A percentile compares a stretch with the other conserved stretches of the same genome.
Conservation (phyloP, 805 yeast species). For the Pichia phayaonensis region DNA sequence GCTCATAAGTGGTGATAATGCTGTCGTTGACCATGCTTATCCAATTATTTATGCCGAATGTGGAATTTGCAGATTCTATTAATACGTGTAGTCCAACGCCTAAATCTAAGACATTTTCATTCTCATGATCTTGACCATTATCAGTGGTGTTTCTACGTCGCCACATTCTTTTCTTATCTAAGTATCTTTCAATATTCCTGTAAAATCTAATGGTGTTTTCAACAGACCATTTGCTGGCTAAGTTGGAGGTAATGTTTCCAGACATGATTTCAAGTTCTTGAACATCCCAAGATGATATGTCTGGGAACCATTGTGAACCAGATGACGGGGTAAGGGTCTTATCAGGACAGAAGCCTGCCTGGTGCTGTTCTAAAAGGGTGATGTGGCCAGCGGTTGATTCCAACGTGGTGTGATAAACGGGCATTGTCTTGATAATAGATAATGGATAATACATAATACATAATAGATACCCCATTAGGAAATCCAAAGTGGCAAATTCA, state of each 20-base stretch:
- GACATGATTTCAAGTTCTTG: slow-evolving; percentile 18
- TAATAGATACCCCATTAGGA: background rate
- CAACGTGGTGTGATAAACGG: background rate
- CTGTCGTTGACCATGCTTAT: slow-evolving; percentile 12
- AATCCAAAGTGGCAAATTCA: background rate
- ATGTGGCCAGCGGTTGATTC: background rate
- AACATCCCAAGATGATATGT: slow-evolving; percentile 15
- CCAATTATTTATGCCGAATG: slow-evolving; percentile 50
- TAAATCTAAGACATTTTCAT: background rate
- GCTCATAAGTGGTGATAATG: background rate
- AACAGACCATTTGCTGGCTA: slow-evolving; percentile 24
- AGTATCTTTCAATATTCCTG: background rate
- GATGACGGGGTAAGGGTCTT: background rate
- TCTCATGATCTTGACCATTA: slow-evolving; percentile 1
- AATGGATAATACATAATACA: too few relatives aligned
- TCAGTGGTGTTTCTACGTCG: background rate
- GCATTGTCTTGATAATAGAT: too few relatives aligned
- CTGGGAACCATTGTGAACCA: slow-evolving; percentile 16
- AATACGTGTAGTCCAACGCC: slow-evolving; percentile 19
- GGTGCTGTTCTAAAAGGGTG: background rate
- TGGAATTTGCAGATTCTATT: slow-evolving; percentile 35
- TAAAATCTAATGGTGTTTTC: slow-evolving; percentile 15
- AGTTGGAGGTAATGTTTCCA: slow-evolving; percentile 15
- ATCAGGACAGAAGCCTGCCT: background rate
- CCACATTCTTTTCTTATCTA: slow-evolving; percentile 5